Evolutionary conservation across 2,329 filamentous ascomycete species (phyloP), one percentile per base, ranked within the genome.

Genomic region (Tothia fuscella): DNA sequence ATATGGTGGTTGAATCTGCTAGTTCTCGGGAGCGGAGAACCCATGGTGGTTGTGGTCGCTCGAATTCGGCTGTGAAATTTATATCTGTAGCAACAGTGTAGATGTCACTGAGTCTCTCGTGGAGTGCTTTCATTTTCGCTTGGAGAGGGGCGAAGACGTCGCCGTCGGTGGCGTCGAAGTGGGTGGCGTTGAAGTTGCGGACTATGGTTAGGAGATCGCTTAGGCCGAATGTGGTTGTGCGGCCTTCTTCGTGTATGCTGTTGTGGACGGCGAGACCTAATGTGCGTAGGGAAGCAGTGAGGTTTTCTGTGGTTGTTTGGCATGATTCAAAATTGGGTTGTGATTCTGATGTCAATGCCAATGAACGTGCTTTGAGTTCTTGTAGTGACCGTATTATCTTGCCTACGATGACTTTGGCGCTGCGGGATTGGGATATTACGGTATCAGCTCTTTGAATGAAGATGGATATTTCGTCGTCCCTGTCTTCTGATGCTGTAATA

Each of bases 1-100:
- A 80, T 26, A 85, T 75, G 17, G 76, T 78, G 65, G 91, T 89
- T 49, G 81, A 80, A n/a, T 77, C 76, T 59, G 81, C 85, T 41
- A 96, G 72, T 53, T 91, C 82, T 51, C 82, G 76, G 3, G 86
- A 80, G 41, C 88, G 80, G 24, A 86, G 70, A 41, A 82, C 71
- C 91, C 91, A 98, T 2, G 91, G 91, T 3, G 82, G 74, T 1
- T 75, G 70, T 17, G 70, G 73, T 47, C 76, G 73, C 48, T 93
- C 85, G 53, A 96, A 68, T 43, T 70, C 66, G 7, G 60, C 50
- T 16, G 60, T 66, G 45, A 65, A 63, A 45, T 60, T 58, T 6
- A 69, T 53, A 29, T 67, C 56, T 3, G 58, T 60, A 5, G 62
- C 57, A 45, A 89, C 67, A 10, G 75, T 72, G 5, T 78, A 76